Conservation (phyloP, 2,329 filamentous ascomycete genomes). For the Pestalotiopsis sp. region DNA sequence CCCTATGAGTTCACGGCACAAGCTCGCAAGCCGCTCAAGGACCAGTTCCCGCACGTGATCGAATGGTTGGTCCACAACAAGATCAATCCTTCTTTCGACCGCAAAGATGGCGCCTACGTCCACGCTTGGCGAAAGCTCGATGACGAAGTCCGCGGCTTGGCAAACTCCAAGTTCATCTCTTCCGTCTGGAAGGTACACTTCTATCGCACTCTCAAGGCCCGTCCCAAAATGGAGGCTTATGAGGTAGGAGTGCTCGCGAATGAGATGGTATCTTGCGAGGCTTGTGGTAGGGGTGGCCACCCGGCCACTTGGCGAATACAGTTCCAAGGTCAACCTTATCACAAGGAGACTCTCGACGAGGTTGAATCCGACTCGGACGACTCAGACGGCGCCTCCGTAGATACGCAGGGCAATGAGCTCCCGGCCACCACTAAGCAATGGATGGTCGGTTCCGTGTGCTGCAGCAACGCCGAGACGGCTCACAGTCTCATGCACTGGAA, state of each 20-base stretch:
- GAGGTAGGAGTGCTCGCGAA: slow-evolving; percentile 42
- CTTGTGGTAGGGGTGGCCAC: slow-evolving; percentile 72
- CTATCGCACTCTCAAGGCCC: slow-evolving; percentile 63
- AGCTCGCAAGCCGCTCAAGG: slow-evolving; percentile 67
- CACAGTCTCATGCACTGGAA: slow-evolving; percentile 79
- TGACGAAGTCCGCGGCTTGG: slow-evolving; percentile 69
- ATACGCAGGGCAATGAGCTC: slow-evolving; percentile 42
- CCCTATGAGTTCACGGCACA: slow-evolving; percentile 72
- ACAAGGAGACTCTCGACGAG: slow-evolving; percentile 66
- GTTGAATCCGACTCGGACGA: slow-evolving; percentile 45
- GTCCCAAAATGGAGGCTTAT: slow-evolving; percentile 62
- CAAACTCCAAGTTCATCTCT: slow-evolving; percentile 72
- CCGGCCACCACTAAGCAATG: slow-evolving; percentile 41
- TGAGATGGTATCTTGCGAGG: slow-evolving; percentile 60
- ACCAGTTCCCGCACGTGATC: slow-evolving; percentile 74
- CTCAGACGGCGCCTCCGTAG: slow-evolving; percentile 38
- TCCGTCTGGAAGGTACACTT: slow-evolving; percentile 72
- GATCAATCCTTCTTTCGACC: slow-evolving; percentile 70
- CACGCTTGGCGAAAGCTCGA: slow-evolving; percentile 74
- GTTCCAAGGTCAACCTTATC: slow-evolving; percentile 69
- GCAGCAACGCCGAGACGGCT: slow-evolving; percentile 64
- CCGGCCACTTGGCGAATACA: slow-evolving; percentile 66
- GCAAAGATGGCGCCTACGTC: slow-evolving; percentile 64
- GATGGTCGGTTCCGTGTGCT: slow-evolving; percentile 43
- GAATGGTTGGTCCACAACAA: slow-evolving; percentile 84